Evolutionary conservation across 2,329 filamentous ascomycete genomes (phyloP).

Genomic region (Graphiopsis chlorocephala): DNA sequence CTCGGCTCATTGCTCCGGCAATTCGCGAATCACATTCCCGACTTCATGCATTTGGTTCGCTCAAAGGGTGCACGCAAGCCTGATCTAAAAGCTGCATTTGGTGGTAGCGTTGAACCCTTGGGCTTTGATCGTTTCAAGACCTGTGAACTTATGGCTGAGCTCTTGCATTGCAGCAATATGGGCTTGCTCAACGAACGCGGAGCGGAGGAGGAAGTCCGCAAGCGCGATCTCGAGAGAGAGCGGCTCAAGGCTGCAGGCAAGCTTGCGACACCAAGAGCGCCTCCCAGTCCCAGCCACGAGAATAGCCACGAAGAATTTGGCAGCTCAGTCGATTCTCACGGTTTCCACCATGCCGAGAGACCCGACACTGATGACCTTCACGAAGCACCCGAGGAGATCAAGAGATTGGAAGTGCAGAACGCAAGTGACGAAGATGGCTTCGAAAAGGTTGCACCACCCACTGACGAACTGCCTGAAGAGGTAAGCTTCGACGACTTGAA

Average conservation of each 20-base stretch:
- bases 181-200: conserved; percentile 87
- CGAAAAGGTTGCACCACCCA: conserved; percentile 76
- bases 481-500: conserved; percentile 69
- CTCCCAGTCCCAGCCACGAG: conserved; percentile 57
- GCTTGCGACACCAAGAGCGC: conserved; percentile 56
- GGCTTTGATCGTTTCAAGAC: conserved; percentile 99
- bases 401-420: conserved; percentile 74
- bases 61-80: conserved; percentile 71
- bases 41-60: conserved; percentile 89
- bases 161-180: conserved; percentile 99
- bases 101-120: conserved; percentile 83
- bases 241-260: conserved; percentile 73
- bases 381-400: conserved; percentile 62
- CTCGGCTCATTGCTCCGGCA: conserved; percentile 83
- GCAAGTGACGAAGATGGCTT: conserved; percentile 87
- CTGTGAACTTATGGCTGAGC: conserved; percentile 95
- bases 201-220: conserved; percentile 79
- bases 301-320: conserved; percentile 45
- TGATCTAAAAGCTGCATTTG: conserved; percentile 82
- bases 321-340: conserved; percentile 51
- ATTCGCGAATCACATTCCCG: conserved; percentile 86
- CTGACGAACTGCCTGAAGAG: conserved; percentile 59
- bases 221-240: conserved; percentile 78
- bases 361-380: conserved; percentile 41
- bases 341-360: conserved; percentile 50